Conservation (phyloP, 306 rosid genomes). For the Quercus parvula region DNA sequence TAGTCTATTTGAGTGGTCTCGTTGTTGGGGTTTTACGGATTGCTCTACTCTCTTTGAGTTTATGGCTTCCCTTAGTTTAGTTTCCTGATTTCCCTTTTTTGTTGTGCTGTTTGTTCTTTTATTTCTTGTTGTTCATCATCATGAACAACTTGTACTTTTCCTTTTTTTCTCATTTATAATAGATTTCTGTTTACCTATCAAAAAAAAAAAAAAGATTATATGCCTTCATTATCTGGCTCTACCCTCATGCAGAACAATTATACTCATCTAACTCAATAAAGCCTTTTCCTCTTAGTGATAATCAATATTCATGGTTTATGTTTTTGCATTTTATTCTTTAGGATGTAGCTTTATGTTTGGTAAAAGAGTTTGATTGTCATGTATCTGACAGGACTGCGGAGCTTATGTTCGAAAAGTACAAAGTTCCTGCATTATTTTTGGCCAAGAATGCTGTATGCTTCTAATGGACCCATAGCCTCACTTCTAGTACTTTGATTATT, state of each 20-base stretch:
- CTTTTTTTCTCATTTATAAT: too few relatives aligned
- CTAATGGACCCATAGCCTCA: conserved; percentile 13
- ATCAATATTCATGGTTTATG: background rate
- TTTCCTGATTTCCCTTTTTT: too few relatives aligned
- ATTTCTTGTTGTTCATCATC: too few relatives aligned
- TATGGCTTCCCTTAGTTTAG: too few relatives aligned
- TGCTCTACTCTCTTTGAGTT: too few relatives aligned
- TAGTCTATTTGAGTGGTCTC: too few relatives aligned
- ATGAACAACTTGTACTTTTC: too few relatives aligned
- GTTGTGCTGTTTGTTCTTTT: too few relatives aligned
- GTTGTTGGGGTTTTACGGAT: too few relatives aligned
- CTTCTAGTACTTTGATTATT: conserved; percentile 11
- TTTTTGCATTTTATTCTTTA: background rate
- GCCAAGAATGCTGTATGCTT: conserved; percentile 92
- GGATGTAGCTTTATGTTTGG: background rate
- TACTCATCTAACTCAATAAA: background rate
- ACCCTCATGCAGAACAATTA: background rate
- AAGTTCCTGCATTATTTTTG: conserved; percentile 92
- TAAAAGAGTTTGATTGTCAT: conserved; percentile 25
- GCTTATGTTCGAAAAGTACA: conserved; percentile 97
- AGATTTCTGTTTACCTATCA: too few relatives aligned
- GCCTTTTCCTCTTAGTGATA: background rate
- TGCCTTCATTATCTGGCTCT: background rate
- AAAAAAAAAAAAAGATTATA: background rate
- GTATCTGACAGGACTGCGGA: conserved; percentile 76